Percentiles rank a stretch among this genome's conserved stretches.
Conservation (phyloP, 176 grass and related monocot genomes). For the Phoenix roebelenii region DNA sequence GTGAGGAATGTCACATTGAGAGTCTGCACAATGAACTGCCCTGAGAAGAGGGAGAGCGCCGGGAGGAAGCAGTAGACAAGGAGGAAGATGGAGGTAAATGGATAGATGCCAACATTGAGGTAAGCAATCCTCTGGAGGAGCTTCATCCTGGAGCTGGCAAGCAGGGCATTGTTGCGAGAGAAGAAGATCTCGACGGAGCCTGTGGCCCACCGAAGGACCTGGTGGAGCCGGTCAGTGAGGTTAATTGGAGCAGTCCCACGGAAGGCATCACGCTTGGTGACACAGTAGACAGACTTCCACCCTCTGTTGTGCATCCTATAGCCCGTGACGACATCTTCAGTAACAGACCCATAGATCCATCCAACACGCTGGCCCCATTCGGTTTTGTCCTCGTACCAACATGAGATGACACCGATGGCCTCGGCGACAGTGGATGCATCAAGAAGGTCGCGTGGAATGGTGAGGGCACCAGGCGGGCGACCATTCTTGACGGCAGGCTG, state of each 20-base stretch:
- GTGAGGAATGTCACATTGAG: constrained; percentile 84
- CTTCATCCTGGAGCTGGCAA: constrained; percentile 60
- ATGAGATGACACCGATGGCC: constrained; percentile 31
- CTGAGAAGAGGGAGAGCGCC: constrained; percentile 70
- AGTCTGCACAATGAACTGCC: constrained; percentile 82
- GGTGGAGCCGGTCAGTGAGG: constrained; percentile 58
- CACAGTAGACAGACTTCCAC: constrained; percentile 59
- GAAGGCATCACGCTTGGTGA: constrained; percentile 70
- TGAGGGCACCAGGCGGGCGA: constrained; percentile 20
- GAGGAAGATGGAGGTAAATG: constrained; percentile 92
- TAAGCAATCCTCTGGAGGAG: constrained; percentile 80
- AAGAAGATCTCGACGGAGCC: constrained; percentile 97
- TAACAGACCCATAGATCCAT: constrained; percentile 64
- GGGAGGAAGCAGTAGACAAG: constrained; percentile 89
- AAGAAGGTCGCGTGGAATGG: constrained; percentile 5
- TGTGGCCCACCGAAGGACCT: constrained; percentile 74
- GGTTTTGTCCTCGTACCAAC: constrained; percentile 59
- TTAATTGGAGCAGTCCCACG: constrained; percentile 78
- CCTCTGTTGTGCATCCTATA: constrained; percentile 85
- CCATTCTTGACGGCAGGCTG: constrained; percentile 20
- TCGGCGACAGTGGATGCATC: constrained; percentile 20
- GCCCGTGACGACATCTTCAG: constrained; percentile 69
- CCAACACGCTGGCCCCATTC: constrained; percentile 56
- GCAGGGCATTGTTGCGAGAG: constrained; percentile 71
- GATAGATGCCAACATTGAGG: constrained; percentile 89